Base-by-base conservation (phyloP, 2,329 filamentous ascomycete species). In the Fusarium lateritium region DNA sequence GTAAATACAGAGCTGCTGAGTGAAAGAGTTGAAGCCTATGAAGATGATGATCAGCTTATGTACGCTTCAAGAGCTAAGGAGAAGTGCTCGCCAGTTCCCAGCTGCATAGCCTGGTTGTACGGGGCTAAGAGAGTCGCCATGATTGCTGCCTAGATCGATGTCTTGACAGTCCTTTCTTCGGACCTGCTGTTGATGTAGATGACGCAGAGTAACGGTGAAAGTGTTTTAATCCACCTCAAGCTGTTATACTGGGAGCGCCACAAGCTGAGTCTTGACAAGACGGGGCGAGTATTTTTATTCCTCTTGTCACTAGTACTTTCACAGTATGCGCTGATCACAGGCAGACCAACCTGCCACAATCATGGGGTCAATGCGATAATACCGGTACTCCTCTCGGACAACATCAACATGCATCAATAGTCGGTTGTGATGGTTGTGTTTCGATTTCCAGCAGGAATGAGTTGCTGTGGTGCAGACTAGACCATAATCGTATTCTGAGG, bases 11-110 rank as follows among this genome's bases (percentile, higher is more conserved):
- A 64, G 26, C 17, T 51, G 31, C 21, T 64, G 61, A 22, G 61
- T 64, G 8, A 60, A 64, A 5, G 56, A 64, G n/a, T 64, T 64
- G 34, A 64, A 64, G 5, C 60, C 60, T 57, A n/a, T 7, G 15
- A 13, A 7, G 4, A 34, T n/a, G 21, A 33, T 17, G 24, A 17
- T 45, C 34, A 44, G 31, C 22, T 19, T 8, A 17, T 5, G 3
- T 15, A 14, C 15, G 19, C 9, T 36, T 19, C 10, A 10, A 6
- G 19, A 31, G 4, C 2, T 7, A 19, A 19, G 7, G 39, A 42
- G 3, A 34, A 44, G n/a, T 17, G n/a, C 39, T 19, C 22, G 44
- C 59, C 59, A 38, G 24, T 49, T 11, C 54, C 60, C 36, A 63
- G 31, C 49, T 63, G 49, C 60, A 63, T 63, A 11, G 60, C 60